Base-by-base conservation (phyloP, 352 stramenopile genomes). In the Phytophthora aleatoria region DNA sequence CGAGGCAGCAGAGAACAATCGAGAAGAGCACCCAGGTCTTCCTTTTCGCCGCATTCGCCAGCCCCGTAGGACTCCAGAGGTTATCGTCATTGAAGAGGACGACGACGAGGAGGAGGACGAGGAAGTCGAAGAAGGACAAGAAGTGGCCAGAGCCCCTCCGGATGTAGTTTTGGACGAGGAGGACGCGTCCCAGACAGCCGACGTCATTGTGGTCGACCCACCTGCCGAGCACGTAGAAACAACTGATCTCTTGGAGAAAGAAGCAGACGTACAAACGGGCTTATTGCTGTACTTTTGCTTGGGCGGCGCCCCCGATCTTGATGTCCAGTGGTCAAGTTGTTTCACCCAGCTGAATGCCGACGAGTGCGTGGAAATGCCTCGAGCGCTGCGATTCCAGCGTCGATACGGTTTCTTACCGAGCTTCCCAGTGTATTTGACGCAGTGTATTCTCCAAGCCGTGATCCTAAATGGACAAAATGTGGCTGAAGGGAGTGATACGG, bases 31-130 rank as follows among this genome's bases (percentile, higher is more conserved):
- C 45, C 2, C 41, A 12, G 60, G 2, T 20, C 9, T 52, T 43
- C 54, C 33, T 31, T 64, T 52, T 48, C 69, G 69, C 38, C 69
- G 69, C 24, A 76, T 50, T 50, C 73, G 78, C 30, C 71, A 76
- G 28, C 27, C 55, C 26, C 69, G 66, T 1, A 61, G 57, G 28
- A 55, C 47, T 13, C 59, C 67, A 39, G 79, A 91, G 44, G 70
- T 91, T 44, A 91, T 91, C 48, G 71, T 91, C 28, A 91, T 91
- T 71, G 81, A 91, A 72, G 79, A 87, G 8, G 75, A 86, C 13
- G 79, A 86, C 5, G 75, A 80, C 16, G 62, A 79, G 4, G 62
- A 63, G 12, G 54, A 62, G 11, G 53, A 55, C 0, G 50, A 72
- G 76, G 70, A 79, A 41, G 47, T 58, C 15, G 74, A 82, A n/a